Percentiles rank a stretch among this genome's conserved stretches.
phyloP scores from a whole-genome alignment of 371 early-diverging fungal genomes.

The Zychaea mexicana region DNA sequence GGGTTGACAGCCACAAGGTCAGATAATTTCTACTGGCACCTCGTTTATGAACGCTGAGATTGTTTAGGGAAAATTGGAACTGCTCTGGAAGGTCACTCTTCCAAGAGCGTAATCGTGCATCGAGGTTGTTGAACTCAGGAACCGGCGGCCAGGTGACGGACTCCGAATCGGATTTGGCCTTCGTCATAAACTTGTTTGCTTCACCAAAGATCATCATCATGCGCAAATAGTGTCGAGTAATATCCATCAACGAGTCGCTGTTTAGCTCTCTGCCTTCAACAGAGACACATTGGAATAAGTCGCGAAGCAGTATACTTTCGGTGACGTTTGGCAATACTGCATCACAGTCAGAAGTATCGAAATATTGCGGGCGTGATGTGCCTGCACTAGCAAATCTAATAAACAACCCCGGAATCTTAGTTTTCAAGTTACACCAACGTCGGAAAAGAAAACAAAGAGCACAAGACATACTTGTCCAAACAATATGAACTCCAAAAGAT shows the following conservation, averaged over 20 bases:
- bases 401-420: neutral
- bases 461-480: constrained; percentile 43
- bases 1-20: constrained; percentile 38
- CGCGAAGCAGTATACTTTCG: constrained; percentile 43
- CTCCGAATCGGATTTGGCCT: constrained; percentile 39
- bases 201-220: constrained; percentile 47
- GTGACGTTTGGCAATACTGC: constrained; percentile 49
- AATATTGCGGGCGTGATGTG: constrained; percentile 56
- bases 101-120: constrained; percentile 37
- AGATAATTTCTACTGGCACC: constrained; percentile 36
- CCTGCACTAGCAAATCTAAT: constrained; percentile 47
- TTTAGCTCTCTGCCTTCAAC: constrained; percentile 20
- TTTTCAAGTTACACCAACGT: neutral
- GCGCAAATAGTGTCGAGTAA: constrained; percentile 27
- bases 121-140: constrained; percentile 41
- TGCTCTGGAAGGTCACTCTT: constrained; percentile 22
- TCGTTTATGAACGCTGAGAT: constrained; percentile 22
- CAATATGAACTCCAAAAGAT: constrained; percentile 61
- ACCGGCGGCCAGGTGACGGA: constrained; percentile 52
- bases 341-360: constrained; percentile 59
- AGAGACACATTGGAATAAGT: constrained; percentile 27
- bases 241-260: constrained; percentile 36
- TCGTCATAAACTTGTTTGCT: constrained; percentile 47
- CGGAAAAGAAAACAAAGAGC: neutral
- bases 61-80: constrained; percentile 21